Evolutionary conservation across 23 red algal genomes (phyloP), one percentile per base, ranked within the genome.

Genomic region (Gracilaria vermiculophylla): DNA sequence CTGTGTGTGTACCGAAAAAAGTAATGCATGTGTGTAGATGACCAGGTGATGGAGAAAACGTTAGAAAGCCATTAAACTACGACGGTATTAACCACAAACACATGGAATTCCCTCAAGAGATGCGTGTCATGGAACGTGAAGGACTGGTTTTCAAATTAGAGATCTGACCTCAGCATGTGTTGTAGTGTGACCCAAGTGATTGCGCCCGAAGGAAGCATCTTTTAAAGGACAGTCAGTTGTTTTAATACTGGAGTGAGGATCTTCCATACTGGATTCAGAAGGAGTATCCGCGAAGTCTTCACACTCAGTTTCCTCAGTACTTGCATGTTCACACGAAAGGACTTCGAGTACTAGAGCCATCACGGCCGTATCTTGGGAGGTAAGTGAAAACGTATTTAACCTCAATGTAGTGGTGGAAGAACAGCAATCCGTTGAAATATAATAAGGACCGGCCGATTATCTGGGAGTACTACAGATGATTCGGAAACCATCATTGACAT

Each of bases 381-480:
- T n/a, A n/a, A n/a, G n/a, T n/a, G n/a, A n/a, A n/a, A n/a, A n/a
- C 7, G 15, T 32, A 9, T 14, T 5, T 9, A 14, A 32, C 15
- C 5, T 5, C 58, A 64, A 9, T 64, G 58, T 8, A 29, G 5
- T 14, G 14, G 58, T 5, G 5, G 58, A 14, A 14, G 58, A 10
- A 10, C 7, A 64, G 32, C 58, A 51, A 10, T 78, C 15, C 10
- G 0, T 8, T 24, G 78, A 58, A n/a, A 82, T 82, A 24, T 82
- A 64, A 37, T 82, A 45, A 1, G 9, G 52, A 0, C 78, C 78
- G 36, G 33, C 54, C 2, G 27, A 16, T 6, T 82, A 24, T 61
- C 58, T 82, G 15, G 78, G 53, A 24, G 78, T 24, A 15, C 25
- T 60, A 24, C 29, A 23, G 72, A 71, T 85, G 39, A 65, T 61